Conservation (phyloP, 1,139 yeast species). For the Arxiozyma heterogenica region DNA sequence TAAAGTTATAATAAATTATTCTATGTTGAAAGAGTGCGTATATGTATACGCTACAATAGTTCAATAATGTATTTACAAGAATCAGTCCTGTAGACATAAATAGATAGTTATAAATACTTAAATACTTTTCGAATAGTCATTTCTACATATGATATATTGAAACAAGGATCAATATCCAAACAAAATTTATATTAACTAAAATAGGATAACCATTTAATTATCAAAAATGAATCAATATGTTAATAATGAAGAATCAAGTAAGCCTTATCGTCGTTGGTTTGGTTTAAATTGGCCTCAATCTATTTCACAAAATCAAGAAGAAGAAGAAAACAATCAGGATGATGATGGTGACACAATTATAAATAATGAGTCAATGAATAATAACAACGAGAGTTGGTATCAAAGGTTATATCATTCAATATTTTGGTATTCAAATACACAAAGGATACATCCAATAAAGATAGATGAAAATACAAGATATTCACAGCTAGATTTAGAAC, state of each 20-base stretch:
- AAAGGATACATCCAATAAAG: background rate
- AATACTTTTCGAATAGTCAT: too few relatives aligned
- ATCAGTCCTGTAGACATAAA: too few relatives aligned
- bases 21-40: too few relatives aligned
- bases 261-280: background rate
- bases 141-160: background rate
- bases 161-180: too few relatives aligned
- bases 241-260: background rate
- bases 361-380: background rate
- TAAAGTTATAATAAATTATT: too few relatives aligned
- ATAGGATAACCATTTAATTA: background rate
- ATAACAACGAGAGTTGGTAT: too few relatives aligned
- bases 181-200: background rate
- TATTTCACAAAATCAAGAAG: background rate
- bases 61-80: too few relatives aligned
- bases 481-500: constrained; percentile 22
- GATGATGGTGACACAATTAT: background rate
- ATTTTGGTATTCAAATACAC: background rate
- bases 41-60: too few relatives aligned
- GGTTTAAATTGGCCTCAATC: background rate
- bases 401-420: too few relatives aligned
- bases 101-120: too few relatives aligned
- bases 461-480: constrained; percentile 18
- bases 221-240: background rate
- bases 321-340: background rate